phyloP scores from a whole-genome alignment of 1,139 yeast genomes.

The Geotrichum bryndzae region DNA sequence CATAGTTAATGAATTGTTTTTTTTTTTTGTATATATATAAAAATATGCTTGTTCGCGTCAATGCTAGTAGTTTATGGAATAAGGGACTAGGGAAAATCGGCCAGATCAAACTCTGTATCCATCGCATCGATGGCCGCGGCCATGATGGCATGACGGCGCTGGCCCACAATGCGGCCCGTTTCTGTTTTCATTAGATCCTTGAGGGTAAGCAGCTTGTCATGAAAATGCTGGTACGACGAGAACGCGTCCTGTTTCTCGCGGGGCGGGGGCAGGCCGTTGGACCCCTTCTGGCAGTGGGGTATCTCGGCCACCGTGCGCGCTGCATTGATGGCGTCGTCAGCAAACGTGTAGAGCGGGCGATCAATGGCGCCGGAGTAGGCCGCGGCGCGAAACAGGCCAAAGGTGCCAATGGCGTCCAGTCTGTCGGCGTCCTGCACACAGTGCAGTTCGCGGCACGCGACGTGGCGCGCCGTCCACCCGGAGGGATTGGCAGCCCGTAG shows the following conservation, averaged over 20 bases:
- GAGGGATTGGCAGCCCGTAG: slow-evolving; percentile 20
- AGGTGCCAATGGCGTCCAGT: slow-evolving; percentile 37
- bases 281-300: neutral
- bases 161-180: slow-evolving; percentile 29
- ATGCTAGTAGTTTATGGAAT: neutral
- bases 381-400: slow-evolving; percentile 35
- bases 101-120: slow-evolving; percentile 19
- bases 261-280: neutral
- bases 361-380: slow-evolving; percentile 33
- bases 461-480: slow-evolving; percentile 31
- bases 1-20: neutral
- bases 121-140: slow-evolving; percentile 22
- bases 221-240: slow-evolving; percentile 28
- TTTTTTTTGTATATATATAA: neutral
- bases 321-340: slow-evolving; percentile 51
- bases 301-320: slow-evolving; percentile 32
- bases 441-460: slow-evolving; percentile 30
- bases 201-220: slow-evolving; percentile 31
- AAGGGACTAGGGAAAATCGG: slow-evolving; percentile 1
- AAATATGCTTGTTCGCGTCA: neutral
- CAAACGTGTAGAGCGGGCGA: slow-evolving; percentile 39
- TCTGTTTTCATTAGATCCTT: slow-evolving; percentile 31
- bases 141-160: slow-evolving; percentile 29
- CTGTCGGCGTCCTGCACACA: slow-evolving; percentile 39
- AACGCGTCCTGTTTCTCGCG: neutral